A percentile compares a stretch with the other conserved stretches of the same genome.
Conservation (phyloP, 2,329 filamentous ascomycete species). For the Paraphoma sp. region DNA sequence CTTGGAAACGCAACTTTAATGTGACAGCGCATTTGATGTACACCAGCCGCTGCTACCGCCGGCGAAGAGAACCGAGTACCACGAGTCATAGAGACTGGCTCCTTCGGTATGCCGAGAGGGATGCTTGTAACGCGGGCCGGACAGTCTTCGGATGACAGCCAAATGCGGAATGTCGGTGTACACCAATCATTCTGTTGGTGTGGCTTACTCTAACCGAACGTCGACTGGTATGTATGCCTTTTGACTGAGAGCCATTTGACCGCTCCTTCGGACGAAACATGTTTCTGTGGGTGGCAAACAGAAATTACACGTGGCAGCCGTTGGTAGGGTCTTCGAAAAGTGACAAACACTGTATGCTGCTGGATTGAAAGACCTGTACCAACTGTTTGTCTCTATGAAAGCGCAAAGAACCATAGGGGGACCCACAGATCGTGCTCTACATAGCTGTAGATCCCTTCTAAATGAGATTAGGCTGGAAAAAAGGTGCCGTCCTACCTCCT, state of each 20-base stretch:
- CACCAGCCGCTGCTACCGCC: conserved; percentile 25
- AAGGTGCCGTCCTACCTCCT: too few relatives aligned
- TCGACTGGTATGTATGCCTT: not conserved
- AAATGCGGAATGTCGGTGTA: conserved; percentile 30
- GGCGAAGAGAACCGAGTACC: not conserved
- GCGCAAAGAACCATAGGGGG: not conserved
- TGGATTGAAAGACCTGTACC: not conserved
- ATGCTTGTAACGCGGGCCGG: conserved; percentile 1
- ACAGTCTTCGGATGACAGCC: conserved; percentile 9
- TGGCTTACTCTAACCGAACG: conserved; percentile 10
- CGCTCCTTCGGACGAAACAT: too few relatives aligned
- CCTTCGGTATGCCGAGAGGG: conserved; percentile 30
- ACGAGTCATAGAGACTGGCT: conserved; percentile 3
- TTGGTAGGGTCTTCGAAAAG: not conserved
- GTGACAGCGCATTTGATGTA: conserved; percentile 8
- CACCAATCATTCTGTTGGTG: conserved; percentile 11
- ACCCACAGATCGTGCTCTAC: not conserved
- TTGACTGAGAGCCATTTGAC: not conserved
- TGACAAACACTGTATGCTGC: not conserved
- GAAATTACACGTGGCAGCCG: not conserved
- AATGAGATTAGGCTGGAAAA: not conserved
- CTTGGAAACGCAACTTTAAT: conserved; percentile 1
- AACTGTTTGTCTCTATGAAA: not conserved
- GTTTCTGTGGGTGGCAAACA: too few relatives aligned
- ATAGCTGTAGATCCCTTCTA: not conserved